Conservation (phyloP, 2,329 filamentous ascomycete species). For the Pezicula neosporulosa region DNA sequence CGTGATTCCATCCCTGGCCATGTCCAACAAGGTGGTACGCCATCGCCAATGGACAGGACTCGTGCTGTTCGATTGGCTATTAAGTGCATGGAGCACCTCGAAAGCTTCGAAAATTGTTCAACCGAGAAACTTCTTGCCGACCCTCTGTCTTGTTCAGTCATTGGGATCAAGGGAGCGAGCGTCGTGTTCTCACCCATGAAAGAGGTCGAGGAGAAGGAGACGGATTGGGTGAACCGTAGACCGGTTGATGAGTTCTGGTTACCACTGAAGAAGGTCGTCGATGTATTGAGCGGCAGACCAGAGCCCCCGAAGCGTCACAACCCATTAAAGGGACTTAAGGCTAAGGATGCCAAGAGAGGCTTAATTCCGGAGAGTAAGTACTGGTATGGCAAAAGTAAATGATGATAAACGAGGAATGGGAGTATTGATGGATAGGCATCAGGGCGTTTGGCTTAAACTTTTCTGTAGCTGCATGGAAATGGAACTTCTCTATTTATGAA, state of each 20-base stretch:
- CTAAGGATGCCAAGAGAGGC: slow-evolving; percentile 61
- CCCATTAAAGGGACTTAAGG: slow-evolving; percentile 46
- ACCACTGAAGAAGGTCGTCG: slow-evolving; percentile 73
- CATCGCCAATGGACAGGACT: slow-evolving; percentile 93
- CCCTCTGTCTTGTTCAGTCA: slow-evolving; percentile 72
- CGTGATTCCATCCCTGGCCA: slow-evolving; percentile 89
- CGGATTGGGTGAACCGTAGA: slow-evolving; percentile 88
- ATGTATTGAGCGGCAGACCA: slow-evolving; percentile 76
- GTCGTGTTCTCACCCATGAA: slow-evolving; percentile 85
- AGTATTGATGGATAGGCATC: too few species aligned
- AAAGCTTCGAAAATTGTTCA: slow-evolving; percentile 66
- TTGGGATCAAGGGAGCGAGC: slow-evolving; percentile 86
- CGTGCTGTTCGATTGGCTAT: slow-evolving; percentile 89
- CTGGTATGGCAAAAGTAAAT: too few species aligned
- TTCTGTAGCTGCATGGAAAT: too few species aligned
- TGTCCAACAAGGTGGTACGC: slow-evolving; percentile 90
- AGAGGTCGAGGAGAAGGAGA: slow-evolving; percentile 76
- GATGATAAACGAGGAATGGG: too few species aligned
- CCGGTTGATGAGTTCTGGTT: slow-evolving; percentile 87
- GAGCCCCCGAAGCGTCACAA: slow-evolving; percentile 40
- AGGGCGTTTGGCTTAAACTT: too few species aligned
- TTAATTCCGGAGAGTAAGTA: slow-evolving; percentile 17
- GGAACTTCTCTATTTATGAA: too few species aligned
- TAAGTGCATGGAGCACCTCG: slow-evolving; percentile 89
- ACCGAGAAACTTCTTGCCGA: slow-evolving; percentile 69